phyloP scores from a whole-genome alignment of 495 filamentous ascomycete genomes.

The Aspergillus heteromorphus region DNA sequence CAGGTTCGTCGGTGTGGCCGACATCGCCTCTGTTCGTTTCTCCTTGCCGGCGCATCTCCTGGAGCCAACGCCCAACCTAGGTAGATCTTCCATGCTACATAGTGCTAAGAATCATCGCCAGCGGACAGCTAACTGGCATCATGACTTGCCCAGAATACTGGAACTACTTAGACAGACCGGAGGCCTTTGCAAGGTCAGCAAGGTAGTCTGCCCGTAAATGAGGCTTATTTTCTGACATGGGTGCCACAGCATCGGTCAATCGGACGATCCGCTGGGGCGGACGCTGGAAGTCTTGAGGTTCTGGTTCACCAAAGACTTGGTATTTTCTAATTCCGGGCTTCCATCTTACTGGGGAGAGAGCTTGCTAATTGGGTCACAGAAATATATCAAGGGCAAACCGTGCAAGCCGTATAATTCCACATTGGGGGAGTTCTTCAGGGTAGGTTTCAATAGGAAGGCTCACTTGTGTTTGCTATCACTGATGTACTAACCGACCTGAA shows the following conservation, averaged over 20 bases:
- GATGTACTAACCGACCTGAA: conserved; percentile 6
- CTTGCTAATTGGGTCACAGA: conserved; percentile 42
- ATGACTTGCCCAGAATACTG: conserved; percentile 73
- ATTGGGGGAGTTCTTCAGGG: conserved; percentile 95
- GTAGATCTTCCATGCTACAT: conserved; percentile 32
- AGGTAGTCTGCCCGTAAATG: conserved; percentile 14
- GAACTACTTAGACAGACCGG: conserved; percentile 94
- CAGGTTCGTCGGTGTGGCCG: conserved; percentile 89
- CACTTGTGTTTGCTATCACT: background rate
- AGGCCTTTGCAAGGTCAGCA: conserved; percentile 76
- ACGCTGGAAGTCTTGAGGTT: conserved; percentile 92
- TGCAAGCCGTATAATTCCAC: conserved; percentile 99
- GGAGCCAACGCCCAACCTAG: conserved; percentile 89
- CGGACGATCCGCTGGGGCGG: conserved; percentile 81
- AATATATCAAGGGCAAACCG: conserved; percentile 97
- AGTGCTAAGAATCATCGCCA: background rate
- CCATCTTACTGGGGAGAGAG: background rate
- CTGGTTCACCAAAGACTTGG: conserved; percentile 97
- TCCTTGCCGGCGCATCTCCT: conserved; percentile 91
- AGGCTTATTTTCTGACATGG: conserved; percentile 33
- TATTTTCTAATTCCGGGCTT: conserved; percentile 28
- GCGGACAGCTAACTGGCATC: conserved; percentile 12
- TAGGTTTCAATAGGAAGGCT: conserved; percentile 34
- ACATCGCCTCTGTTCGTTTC: conserved; percentile 93
- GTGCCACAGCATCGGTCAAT: conserved; percentile 76